A percentile compares a stretch with the other conserved stretches of the same genome.
phyloP scores from a whole-genome alignment of 164 flowering plant species.

The Chimonanthus praecox region DNA sequence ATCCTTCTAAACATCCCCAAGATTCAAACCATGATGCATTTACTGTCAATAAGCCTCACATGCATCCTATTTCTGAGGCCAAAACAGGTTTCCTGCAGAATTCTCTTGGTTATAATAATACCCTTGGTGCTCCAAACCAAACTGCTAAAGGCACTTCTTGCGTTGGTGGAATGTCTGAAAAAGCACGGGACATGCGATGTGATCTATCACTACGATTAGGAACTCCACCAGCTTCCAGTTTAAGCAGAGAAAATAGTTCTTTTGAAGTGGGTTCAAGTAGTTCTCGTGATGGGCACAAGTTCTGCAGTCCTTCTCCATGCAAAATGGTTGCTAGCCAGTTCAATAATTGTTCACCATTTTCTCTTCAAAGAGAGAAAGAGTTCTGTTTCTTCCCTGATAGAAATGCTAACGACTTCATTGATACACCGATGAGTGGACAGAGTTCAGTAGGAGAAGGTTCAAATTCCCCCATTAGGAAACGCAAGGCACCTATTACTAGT shows the following conservation, averaged over 20 bases:
- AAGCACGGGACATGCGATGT: slow-evolving; percentile 27
- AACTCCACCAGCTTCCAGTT: slow-evolving; percentile 6
- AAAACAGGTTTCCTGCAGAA: slow-evolving; percentile 24
- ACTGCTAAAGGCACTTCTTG: slow-evolving; percentile 13
- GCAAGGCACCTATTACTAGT: slow-evolving; percentile 29
- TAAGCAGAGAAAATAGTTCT: slow-evolving; percentile 14
- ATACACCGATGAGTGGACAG: slow-evolving; percentile 27
- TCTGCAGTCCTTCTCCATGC: slow-evolving; percentile 12
- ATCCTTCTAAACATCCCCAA: slow-evolving; percentile 17
- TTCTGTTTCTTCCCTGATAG: slow-evolving; percentile 38
- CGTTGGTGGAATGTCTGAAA: slow-evolving; percentile 18
- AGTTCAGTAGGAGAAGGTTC: slow-evolving; percentile 31
- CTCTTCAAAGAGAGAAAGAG: slow-evolving; percentile 25
- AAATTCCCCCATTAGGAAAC: slow-evolving; percentile 35
- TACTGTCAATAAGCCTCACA: slow-evolving; percentile 39
- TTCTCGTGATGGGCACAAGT: slow-evolving; percentile 30
- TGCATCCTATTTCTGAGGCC: slow-evolving; percentile 29
- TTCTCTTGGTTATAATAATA: slow-evolving; percentile 16
- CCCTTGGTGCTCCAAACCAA: slow-evolving; percentile 18
- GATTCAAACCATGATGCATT: slow-evolving; percentile 17
- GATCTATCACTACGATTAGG: slow-evolving; percentile 61
- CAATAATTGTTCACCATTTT: neutral
- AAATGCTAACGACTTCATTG: slow-evolving; percentile 24
- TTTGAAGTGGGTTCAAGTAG: slow-evolving; percentile 29
- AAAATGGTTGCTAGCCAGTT: slow-evolving; percentile 1